phyloP scores from a whole-genome alignment of 1,284 basidiomycete genomes.

The Microbotryomycetes sp. region DNA sequence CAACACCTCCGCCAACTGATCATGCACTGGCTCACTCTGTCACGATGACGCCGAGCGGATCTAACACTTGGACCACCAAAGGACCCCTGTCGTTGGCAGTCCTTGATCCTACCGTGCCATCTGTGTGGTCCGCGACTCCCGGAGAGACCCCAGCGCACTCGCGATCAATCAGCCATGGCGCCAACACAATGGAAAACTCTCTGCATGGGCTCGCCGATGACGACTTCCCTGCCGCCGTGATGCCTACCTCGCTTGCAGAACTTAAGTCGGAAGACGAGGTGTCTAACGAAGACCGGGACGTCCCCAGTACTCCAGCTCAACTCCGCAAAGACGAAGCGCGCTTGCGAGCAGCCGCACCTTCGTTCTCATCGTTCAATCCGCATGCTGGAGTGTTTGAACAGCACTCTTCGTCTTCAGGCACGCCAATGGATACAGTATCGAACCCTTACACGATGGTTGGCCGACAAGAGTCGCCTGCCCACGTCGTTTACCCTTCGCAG shows the following conservation, averaged over 20 bases:
- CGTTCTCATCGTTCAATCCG: slow-evolving; percentile 31
- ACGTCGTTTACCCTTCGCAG: neutral
- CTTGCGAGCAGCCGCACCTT: slow-evolving; percentile 25
- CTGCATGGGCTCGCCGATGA: slow-evolving; percentile 30
- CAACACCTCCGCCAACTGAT: neutral
- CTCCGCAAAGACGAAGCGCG: slow-evolving; percentile 20
- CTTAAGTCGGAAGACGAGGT: slow-evolving; percentile 30
- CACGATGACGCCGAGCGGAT: slow-evolving; percentile 1
- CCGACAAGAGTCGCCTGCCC: neutral
- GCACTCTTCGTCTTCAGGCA: neutral
- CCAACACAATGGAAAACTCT: slow-evolving; percentile 24
- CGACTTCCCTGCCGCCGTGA: slow-evolving; percentile 20
- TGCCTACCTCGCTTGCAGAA: slow-evolving; percentile 30
- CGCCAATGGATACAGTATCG: neutral
- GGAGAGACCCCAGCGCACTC: slow-evolving; percentile 15
- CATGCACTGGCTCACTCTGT: neutral
- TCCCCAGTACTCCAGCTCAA: neutral
- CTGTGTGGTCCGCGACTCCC: slow-evolving; percentile 27
- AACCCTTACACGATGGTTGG: neutral
- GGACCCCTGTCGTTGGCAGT: slow-evolving; percentile 20
- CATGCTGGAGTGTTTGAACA: slow-evolving; percentile 19
- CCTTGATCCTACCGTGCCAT: slow-evolving; percentile 24
- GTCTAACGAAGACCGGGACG: slow-evolving; percentile 14
- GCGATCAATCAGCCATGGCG: slow-evolving; percentile 16
- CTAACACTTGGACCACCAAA: slow-evolving; percentile 20